phyloP scores from a whole-genome alignment of 805 yeast genomes.

The Barnettozyma sucrosica region DNA sequence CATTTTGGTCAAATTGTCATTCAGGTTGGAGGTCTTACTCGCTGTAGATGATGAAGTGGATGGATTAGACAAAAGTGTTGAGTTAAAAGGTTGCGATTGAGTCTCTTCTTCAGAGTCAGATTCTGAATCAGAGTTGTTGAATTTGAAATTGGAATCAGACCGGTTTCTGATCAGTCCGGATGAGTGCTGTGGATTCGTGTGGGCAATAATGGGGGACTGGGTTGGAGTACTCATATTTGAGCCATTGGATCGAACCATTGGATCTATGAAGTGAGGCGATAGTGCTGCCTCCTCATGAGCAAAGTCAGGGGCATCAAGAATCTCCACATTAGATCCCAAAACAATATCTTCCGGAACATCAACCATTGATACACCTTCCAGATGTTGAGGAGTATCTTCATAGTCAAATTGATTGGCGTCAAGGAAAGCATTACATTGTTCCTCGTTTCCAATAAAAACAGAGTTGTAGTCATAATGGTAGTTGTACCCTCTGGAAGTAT shows the following conservation, averaged over 20 bases:
- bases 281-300: neutral
- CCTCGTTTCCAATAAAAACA: slow-evolving; percentile 51
- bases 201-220: slow-evolving; percentile 1
- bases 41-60: neutral
- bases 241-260: slow-evolving; percentile 1
- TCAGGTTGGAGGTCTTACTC: slow-evolving; percentile 5
- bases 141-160: slow-evolving; percentile 4
- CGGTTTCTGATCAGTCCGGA: neutral
- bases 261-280: slow-evolving; percentile 2
- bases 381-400: slow-evolving; percentile 21
- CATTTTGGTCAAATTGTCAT: slow-evolving; percentile 13
- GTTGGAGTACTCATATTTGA: neutral
- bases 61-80: neutral
- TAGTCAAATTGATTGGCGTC: slow-evolving; percentile 17
- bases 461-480: slow-evolving; percentile 77
- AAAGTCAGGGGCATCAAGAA: slow-evolving; percentile 12
- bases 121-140: slow-evolving; percentile 21
- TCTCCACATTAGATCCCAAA: slow-evolving; percentile 22
- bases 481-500: slow-evolving; percentile 68
- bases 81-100: slow-evolving; percentile 11
- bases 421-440: slow-evolving; percentile 9
- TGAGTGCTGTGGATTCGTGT: neutral
- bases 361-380: slow-evolving; percentile 25
- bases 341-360: slow-evolving; percentile 27
- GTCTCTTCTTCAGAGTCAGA: slow-evolving; percentile 25